Evolutionary conservation across 495 filamentous ascomycete genomes (phyloP), one percentile per base, ranked within the genome.

Genomic region (Penicillium bialowiezense): DNA sequence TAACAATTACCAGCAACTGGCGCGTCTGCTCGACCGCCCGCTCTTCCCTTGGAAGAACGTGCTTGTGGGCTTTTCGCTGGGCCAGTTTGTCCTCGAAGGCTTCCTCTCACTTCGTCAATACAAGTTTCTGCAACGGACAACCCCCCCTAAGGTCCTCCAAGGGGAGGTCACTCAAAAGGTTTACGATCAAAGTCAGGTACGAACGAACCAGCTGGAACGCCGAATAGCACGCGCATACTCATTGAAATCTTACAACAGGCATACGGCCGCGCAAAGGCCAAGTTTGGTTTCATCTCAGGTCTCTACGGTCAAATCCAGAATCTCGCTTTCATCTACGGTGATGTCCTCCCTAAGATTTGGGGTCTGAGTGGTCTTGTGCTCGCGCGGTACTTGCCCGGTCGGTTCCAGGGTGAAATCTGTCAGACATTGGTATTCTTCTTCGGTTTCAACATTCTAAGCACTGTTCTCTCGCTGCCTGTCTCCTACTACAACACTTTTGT

Each of bases 1-100:
- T 60, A 43, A 59, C 44, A 10, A 6, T 18, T 6, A 52, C 52
- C 65, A 96, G 92, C 86, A 89, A 75, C 82, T 97, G 49, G 88
- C 90, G 57, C 79, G 82, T 68, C 81, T 85, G 63, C 84, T 97
- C 39, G 95, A 98, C 76, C 83, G 88, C 57, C 92, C 93, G 44
- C 74, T 86, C 55, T 93, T 97, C 73, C 92, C 95, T 44, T 98
- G 93, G 93, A 98, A 97, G 84, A 84, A 80, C 62, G 82, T 98
- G 50, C 89, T 98, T 58, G 82, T 97, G 47, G 88, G 90, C 45
- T 97, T 98, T 73, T 91, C 90, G 9, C 53, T 96, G 51, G 87
- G 82, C 37, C 90, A 98, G 64, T 97, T 86, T 64, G 62, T 88
- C 38, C 85, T 98, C 55, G 93, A 97, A 61, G 82, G 84, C 42